These are phyloP conservation scores for Penicillium daleae DNA, from an alignment of 495 filamentous ascomycete genomes.

Conservation along the genomic window DNA sequence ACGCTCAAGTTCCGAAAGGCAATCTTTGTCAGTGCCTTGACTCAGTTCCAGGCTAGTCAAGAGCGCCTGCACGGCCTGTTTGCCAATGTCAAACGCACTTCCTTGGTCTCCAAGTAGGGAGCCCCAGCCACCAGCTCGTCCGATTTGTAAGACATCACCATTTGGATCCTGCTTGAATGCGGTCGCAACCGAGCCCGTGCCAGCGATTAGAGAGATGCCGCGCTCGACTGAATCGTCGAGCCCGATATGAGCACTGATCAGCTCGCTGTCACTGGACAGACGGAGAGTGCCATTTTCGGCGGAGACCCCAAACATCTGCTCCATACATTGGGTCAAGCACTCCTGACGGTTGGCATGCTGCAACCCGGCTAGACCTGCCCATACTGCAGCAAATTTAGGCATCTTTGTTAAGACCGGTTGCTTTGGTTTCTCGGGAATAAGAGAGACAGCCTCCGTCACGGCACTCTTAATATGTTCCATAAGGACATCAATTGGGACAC, in stretches of 20 bases:
- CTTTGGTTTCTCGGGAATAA: not conserved
- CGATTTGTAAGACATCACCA: constrained; percentile 21
- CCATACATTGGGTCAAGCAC: constrained; percentile 19
- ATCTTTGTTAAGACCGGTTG: not conserved
- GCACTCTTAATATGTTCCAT: not conserved
- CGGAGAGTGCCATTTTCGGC: constrained; percentile 16
- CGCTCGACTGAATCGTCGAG: constrained; percentile 13
- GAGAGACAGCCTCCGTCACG: not conserved
- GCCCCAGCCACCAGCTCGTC: constrained; percentile 43
- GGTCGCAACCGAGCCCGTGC: constrained; percentile 36
- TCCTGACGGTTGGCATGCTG: constrained; percentile 29
- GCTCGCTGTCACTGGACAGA: constrained; percentile 35
- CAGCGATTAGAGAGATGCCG: constrained; percentile 37
- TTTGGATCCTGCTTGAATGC: not conserved
- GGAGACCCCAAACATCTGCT: constrained; percentile 24
- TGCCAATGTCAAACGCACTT: constrained; percentile 40
- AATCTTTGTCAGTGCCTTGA: not conserved
- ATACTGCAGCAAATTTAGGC: constrained; percentile 17
- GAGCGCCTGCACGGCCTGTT: not conserved
- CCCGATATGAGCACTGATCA: constrained; percentile 27
- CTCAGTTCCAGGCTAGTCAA: constrained; percentile 1
- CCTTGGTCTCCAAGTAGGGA: constrained; percentile 45
- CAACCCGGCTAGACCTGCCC: constrained; percentile 34
- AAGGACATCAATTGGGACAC: not conserved
- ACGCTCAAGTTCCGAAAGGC: not conserved